Evolutionary conservation across 2,329 filamentous ascomycete species (phyloP), one percentile per base, ranked within the genome.

Genomic region (Xylaria sp.): DNA sequence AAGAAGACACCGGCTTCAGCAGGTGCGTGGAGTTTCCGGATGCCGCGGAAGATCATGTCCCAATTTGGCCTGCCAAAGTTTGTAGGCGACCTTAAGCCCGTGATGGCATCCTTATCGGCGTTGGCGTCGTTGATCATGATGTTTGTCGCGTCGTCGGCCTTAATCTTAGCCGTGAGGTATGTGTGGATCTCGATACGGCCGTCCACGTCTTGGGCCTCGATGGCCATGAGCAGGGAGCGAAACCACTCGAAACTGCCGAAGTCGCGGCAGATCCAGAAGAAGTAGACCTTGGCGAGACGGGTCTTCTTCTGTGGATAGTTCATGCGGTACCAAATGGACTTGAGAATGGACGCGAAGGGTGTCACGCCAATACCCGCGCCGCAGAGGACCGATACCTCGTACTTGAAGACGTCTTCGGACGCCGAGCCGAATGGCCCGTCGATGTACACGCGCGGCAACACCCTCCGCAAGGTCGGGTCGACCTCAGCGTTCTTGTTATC

Each of bases 41-140:
- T 91, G 56, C 89, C 89, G 66, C 90, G 86, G 80, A 95, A 95
- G 71, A 96, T 91, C 86, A 92, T 92, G 73, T 95, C 90, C 92
- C 92, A 95, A 78, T 95, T 94, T 15, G 92, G 92, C 23, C 91
- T 83, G 55, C 92, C 92, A 74, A 95, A 93, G 79, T 93, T 95
- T 43, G 91, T 95, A 19, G 91, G 91, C 56, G 90, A 89, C 49
- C 90, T 85, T 29, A 95, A 83, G 56, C 92, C 91, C 0, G 91
- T 95, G 74, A 95, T 93, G 70, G 91, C 87, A 75, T 95, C 91
- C 76, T 90, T 90, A 74, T 94, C 90, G 67, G 90, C 89, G 72
- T 93, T 91, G 74, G 89, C 90, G 70, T 93, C 90, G 79, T 94
- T 93, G 82, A 94, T 93, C 90, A 94, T 94, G 79, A 95, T 94